Conservation (phyloP, 2,329 filamentous ascomycete genomes). For the Dothistroma septosporum region DNA sequence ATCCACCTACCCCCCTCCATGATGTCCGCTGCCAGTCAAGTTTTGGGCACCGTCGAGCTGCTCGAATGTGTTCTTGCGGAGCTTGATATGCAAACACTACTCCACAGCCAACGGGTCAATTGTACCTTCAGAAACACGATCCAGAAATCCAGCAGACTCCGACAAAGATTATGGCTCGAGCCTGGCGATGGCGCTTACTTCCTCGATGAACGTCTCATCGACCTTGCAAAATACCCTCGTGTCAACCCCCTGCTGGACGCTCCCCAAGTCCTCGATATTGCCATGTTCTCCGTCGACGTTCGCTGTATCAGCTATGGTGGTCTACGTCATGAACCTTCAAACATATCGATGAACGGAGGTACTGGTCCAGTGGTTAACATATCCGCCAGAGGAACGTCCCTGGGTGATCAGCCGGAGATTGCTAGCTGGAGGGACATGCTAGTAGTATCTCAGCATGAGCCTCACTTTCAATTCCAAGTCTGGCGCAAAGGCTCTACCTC, state of each 20-base stretch:
- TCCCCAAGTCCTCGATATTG: not conserved
- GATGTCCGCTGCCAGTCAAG: slow-evolving; percentile 2
- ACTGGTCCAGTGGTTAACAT: not conserved
- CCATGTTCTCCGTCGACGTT: not conserved
- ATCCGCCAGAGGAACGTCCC: not conserved
- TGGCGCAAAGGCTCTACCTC: not conserved
- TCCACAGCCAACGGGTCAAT: slow-evolving; percentile 6
- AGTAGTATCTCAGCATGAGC: not conserved
- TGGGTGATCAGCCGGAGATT: too few species aligned
- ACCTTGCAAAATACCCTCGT: not conserved
- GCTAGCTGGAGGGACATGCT: slow-evolving; percentile 1
- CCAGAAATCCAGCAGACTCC: slow-evolving; percentile 2
- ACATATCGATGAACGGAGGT: too few species aligned
- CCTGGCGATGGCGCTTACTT: not conserved
- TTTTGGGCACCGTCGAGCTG: slow-evolving; percentile 14
- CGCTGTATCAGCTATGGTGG: not conserved
- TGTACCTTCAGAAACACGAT: slow-evolving; percentile 8
- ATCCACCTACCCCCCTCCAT: not conserved
- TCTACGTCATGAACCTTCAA: not conserved
- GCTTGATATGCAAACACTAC: slow-evolving; percentile 10
- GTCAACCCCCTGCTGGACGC: not conserved
- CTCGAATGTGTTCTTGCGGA: slow-evolving; percentile 10
- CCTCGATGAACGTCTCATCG: not conserved
- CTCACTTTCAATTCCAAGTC: not conserved
- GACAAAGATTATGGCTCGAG: slow-evolving; percentile 10